phyloP scores from a whole-genome alignment of 139 green algal genomes.

The Deuterostichococcus epilithicus region DNA sequence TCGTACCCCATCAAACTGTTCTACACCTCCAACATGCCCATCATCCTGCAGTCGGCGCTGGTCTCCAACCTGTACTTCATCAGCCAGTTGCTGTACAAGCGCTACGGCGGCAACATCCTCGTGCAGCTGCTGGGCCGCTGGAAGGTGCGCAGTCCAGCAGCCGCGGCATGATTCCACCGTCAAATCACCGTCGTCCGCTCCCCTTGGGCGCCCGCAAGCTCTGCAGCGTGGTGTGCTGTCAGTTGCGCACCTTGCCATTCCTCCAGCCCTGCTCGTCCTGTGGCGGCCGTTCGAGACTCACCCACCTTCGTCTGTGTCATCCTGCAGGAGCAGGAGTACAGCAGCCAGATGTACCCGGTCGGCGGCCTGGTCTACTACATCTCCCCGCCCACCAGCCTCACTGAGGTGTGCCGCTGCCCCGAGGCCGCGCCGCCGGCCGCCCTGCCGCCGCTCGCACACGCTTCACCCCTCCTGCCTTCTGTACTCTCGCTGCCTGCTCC shows the following conservation, averaged over 20 bases:
- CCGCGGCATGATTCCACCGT: too few relatives aligned
- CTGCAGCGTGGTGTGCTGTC: neutral
- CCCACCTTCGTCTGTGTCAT: too few relatives aligned
- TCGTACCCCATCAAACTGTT: conserved; percentile 99
- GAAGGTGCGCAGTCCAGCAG: conserved; percentile 46
- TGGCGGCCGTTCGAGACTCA: too few relatives aligned
- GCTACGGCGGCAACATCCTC: conserved; percentile 90
- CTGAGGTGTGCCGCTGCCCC: conserved; percentile 42
- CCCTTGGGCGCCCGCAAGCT: neutral
- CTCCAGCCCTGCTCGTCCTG: too few relatives aligned
- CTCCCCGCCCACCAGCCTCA: conserved; percentile 79
- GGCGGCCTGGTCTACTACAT: conserved; percentile 99
- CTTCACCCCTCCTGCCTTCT: too few relatives aligned
- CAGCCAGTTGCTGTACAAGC: conserved; percentile 97
- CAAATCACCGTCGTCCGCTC: too few relatives aligned
- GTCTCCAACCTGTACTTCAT: conserved; percentile 99
- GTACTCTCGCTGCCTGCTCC: too few relatives aligned
- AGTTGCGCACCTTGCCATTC: neutral
- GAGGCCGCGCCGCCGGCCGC: too few relatives aligned
- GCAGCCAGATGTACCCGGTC: conserved; percentile 82
- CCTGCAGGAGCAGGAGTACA: conserved; percentile 59
- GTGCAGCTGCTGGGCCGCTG: conserved; percentile 86
- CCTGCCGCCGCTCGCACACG: too few relatives aligned
- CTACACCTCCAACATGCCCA: conserved; percentile 99
- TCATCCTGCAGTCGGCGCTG: conserved; percentile 96